Conservation (phyloP, 2,329 filamentous ascomycete genomes). For the Fusarium devonianum region DNA sequence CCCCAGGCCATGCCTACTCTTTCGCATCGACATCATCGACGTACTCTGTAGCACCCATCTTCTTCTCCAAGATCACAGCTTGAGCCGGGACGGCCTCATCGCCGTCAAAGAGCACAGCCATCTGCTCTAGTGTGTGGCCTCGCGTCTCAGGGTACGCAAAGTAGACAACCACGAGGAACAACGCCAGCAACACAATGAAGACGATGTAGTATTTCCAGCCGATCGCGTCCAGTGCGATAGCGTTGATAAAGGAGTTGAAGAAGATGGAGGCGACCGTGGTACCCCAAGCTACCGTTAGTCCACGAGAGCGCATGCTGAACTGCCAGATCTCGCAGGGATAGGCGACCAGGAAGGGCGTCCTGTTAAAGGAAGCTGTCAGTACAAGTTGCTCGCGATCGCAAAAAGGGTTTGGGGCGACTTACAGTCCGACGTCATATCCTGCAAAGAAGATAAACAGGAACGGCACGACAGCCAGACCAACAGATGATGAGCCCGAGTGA, state of each 20-base stretch:
- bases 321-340: constrained; percentile 51
- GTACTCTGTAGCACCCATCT: constrained; percentile 9
- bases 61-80: constrained; percentile 18
- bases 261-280: constrained; percentile 45
- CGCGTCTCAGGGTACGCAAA: constrained; percentile 46
- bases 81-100: constrained; percentile 16
- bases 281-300: constrained; percentile 53
- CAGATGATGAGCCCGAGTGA: constrained; percentile 38
- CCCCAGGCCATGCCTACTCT: neutral
- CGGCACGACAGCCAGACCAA: constrained; percentile 55
- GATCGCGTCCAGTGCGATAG: constrained; percentile 37
- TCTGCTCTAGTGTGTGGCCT: constrained; percentile 38
- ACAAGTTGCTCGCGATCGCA: fast-evolving
- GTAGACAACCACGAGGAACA: constrained; percentile 32
- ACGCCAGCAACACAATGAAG: constrained; percentile 26
- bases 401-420: constrained; percentile 5
- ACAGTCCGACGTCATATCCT: constrained; percentile 53
- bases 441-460: constrained; percentile 58
- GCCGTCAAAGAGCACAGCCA: constrained; percentile 36
- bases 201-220: constrained; percentile 33
- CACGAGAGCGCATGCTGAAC: constrained; percentile 46
- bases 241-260: constrained; percentile 48
- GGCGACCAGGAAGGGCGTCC: constrained; percentile 53
- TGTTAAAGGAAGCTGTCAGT: constrained; percentile 2
- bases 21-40: constrained; percentile 2